Base-by-base conservation (phyloP, 345 rosid species). In the Syzygium aromaticum region DNA sequence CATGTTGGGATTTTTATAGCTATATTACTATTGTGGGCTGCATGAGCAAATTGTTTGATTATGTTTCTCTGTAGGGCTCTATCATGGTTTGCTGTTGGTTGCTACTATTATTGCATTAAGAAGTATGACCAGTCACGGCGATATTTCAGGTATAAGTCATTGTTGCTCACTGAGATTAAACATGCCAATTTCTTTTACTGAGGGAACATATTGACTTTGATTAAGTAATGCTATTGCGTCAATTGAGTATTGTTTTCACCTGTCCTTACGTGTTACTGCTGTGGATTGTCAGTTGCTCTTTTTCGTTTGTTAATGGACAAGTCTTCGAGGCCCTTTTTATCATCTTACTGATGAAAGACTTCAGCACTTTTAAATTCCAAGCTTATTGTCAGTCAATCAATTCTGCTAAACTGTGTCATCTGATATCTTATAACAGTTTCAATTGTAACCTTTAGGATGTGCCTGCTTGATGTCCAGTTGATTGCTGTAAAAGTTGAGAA, bases 111-210 rank as follows among this genome's bases (percentile, higher is more conserved):
- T 33, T 91, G 98, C 92, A 94, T 96, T 91, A 96, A 95, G 93
- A 98, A 98, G 90, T 94, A 94, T 92, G 95, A 91, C 86, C 98
- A 94, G 92, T 93, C 99, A 61, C 96, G 96, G 43, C 94, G 96
- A 51, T 96, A 95, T 92, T 98, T 95, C 92, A 94, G 96, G 99
- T 96, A 94, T 91, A 85, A 51, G 64, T 88, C 49, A 73, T 73
- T 38, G 49, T 73, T 73, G 33, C 49, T 73, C 49, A 38, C 23
- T 38, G 49, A 19, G 49, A 73, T 73, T 73, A 22, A 38, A 38
- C 82, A 73, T 73, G 49, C 43, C 6, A 21, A 73, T 38, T 38
- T 38, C 82, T 73, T 73, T 73, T 38, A 40, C 16, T 38, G 82
- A 73, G 82, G 82, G 27, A 19, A 73, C 82, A 38, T 38, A 38